These are phyloP conservation scores for Batkoa obscura DNA, from an alignment of 371 early-diverging fungal genomes.

Conservation along the genomic window DNA sequence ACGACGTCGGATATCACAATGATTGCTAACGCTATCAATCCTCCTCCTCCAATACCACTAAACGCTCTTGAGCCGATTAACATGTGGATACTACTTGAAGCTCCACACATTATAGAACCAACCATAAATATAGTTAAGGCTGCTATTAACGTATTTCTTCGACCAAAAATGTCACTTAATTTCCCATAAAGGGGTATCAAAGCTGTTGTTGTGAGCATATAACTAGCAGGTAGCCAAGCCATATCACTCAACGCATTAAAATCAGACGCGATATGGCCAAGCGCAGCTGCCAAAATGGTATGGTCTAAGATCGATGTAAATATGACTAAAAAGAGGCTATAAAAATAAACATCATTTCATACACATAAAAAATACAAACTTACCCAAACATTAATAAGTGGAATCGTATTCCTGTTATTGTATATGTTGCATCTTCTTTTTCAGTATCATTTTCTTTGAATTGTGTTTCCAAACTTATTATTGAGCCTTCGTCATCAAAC, in stretches of 20 bases:
- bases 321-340: slow-evolving; percentile 19
- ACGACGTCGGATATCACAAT: slow-evolving; percentile 19
- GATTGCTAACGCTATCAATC: slow-evolving; percentile 21
- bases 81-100: slow-evolving; percentile 21
- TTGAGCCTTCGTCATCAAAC: too few species aligned
- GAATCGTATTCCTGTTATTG: background rate
- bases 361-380: background rate
- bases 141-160: slow-evolving; percentile 28
- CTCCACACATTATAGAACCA: slow-evolving; percentile 35
- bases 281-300: slow-evolving; percentile 59
- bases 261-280: slow-evolving; percentile 57
- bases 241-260: slow-evolving; percentile 40
- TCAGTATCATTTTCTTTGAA: too few species aligned
- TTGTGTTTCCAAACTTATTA: too few species aligned
- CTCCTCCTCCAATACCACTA: slow-evolving; percentile 45
- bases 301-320: slow-evolving; percentile 43
- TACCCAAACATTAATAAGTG: background rate
- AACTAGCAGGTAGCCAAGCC: slow-evolving; percentile 54
- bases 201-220: slow-evolving; percentile 52
- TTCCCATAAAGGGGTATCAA: slow-evolving; percentile 47
- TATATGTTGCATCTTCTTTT: background rate
- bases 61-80: slow-evolving; percentile 50
- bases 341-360: background rate
- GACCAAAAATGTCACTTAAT: slow-evolving; percentile 43
- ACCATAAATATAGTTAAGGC: slow-evolving; percentile 30